Evolutionary conservation across 2,329 filamentous ascomycete species (phyloP).

Genomic region (Aspergillus sergii): DNA sequence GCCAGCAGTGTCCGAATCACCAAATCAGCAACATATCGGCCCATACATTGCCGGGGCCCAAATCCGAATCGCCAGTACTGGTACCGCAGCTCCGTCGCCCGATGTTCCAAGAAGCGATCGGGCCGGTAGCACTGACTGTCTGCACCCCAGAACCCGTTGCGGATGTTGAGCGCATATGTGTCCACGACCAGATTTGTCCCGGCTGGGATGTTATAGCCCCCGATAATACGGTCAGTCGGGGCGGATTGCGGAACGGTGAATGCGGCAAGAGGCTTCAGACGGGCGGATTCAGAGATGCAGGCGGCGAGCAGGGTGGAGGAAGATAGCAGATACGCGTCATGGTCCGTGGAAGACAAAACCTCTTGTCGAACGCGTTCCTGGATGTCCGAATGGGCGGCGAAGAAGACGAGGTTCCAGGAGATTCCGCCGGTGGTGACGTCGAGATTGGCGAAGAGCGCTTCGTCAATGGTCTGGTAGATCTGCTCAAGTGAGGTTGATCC

Average conservation of each 20-base stretch:
- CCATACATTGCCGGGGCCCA: not conserved
- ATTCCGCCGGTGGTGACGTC: conserved; percentile 50
- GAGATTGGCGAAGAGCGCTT: conserved; percentile 51
- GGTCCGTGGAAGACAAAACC: conserved; percentile 21
- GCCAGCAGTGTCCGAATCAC: not conserved
- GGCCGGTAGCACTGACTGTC: conserved; percentile 42
- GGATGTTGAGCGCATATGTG: conserved; percentile 47
- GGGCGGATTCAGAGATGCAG: conserved; percentile 44
- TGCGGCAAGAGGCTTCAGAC: conserved; percentile 43
- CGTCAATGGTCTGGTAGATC: conserved; percentile 49
- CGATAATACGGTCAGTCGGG: conserved; percentile 36
- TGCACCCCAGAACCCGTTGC: conserved; percentile 42
- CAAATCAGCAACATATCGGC: not conserved
- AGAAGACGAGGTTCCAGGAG: conserved; percentile 47
- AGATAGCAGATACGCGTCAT: conserved; percentile 29
- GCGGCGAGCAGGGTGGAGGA: conserved; percentile 31
- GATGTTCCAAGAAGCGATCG: conserved; percentile 17
- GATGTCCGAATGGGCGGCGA: conserved; percentile 39
- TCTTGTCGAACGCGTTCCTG: conserved; percentile 24
- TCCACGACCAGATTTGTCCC: conserved; percentile 48
- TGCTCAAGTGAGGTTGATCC: conserved; percentile 31
- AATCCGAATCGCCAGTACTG: not conserved
- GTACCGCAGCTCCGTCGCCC: not conserved
- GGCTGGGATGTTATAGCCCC: conserved; percentile 40
- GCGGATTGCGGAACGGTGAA: conserved; percentile 47